Evolutionary conservation across 805 yeast genomes (phyloP).

Genomic region (Starmerella floricola): DNA sequence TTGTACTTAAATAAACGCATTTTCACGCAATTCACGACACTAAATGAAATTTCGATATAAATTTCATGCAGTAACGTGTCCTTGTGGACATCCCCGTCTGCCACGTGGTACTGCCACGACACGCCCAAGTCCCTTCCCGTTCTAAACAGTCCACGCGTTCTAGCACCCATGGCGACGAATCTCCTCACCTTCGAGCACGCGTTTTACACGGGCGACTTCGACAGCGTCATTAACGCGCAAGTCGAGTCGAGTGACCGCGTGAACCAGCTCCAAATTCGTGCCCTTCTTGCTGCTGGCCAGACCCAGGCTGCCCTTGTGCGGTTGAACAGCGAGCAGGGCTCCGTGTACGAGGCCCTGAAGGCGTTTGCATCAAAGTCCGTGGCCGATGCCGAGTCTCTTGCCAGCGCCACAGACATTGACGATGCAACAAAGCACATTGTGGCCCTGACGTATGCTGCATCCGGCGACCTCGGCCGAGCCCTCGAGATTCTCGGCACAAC

Average conservation of each 20-base stretch:
- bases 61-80: too few relatives aligned
- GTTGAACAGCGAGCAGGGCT: constrained; percentile 20
- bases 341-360: constrained; percentile 22
- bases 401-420: constrained; percentile 19
- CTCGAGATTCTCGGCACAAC: constrained; percentile 31
- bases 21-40: too few relatives aligned
- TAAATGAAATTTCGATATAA: too few relatives aligned
- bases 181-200: constrained; percentile 31
- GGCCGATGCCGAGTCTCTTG: constrained; percentile 21
- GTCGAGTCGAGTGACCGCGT: constrained; percentile 24
- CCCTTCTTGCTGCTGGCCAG: constrained; percentile 30
- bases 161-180: constrained; percentile 20
- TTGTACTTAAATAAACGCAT: too few relatives aligned
- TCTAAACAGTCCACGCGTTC: neutral
- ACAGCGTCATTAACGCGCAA: constrained; percentile 27
- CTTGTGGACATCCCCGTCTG: too few relatives aligned
- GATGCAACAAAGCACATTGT: constrained; percentile 32
- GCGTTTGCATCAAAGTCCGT: constrained; percentile 23
- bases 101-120: too few relatives aligned
- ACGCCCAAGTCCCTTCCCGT: too few relatives aligned
- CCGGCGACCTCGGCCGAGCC: constrained; percentile 36
- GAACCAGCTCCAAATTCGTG: constrained; percentile 29
- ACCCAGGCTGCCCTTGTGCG: constrained; percentile 26
- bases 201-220: constrained; percentile 33
- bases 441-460: constrained; percentile 33